Base-by-base conservation (phyloP, 345 rosid genomes). In the Physaria fendleri region DNA sequence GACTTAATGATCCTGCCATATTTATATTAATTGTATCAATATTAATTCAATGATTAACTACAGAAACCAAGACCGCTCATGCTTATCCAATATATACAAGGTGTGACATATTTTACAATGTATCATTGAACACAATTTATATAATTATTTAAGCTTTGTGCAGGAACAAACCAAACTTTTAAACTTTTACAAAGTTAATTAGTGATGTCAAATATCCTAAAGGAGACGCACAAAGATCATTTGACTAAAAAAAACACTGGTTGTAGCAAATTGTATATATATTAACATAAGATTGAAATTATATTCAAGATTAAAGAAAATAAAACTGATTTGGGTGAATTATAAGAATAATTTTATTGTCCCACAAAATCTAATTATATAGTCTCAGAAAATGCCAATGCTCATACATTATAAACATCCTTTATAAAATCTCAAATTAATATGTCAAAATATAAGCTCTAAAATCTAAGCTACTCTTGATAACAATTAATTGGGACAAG, bases 121-220 rank as follows among this genome's bases (percentile, higher is more conserved):
- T 47, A 29, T 40, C 12, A 22, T 15, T n/a, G 22, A 48, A 22
- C 44, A 32, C 21, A 41, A 48, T 49, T 59, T 33, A 16, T 32
- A 67, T n/a, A n/a, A n/a, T n/a, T n/a, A n/a, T n/a, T n/a, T n/a
- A 49, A 67, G 29, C 5, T 49, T 30, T 66, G 44, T 44, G 58
- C n/a, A 65, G 58, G 65, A 23, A 49, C 59, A 48, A 58, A 46
- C 22, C 44, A 34, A 40, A 49, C 59, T 58, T 58, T 67, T 29
- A 32, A 27, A 45, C 65, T 67, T 58, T 67, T 32, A 44, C 59
- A 42, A 68, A 68, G 66, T 28, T n/a, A n/a, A n/a, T n/a, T 51
- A 51, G 46, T 51, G 61, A 45, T 68, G 72, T 42, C 66, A 59
- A 61, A 40, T 32, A 51, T 51, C 61, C 66, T 68, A 59, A 59